Conservation (phyloP, 106 monocot species). For the Acanthochlamys bracteata region DNA sequence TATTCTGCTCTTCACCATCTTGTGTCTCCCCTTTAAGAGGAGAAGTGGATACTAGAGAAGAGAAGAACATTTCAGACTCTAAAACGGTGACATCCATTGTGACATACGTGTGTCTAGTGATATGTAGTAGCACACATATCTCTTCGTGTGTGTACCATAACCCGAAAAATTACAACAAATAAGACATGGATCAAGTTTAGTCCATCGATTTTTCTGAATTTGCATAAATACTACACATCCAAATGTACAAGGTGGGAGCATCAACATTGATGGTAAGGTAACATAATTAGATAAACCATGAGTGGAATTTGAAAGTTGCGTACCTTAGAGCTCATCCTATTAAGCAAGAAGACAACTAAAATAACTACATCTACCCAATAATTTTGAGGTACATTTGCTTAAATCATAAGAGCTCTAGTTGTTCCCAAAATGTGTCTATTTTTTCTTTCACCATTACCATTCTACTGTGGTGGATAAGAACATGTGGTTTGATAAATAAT, state of each 20-base stretch:
- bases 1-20: too few species aligned
- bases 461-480: not conserved
- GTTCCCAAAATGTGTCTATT: too few species aligned
- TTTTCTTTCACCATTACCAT: too few species aligned
- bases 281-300: not conserved
- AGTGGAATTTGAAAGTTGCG: not conserved
- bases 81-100: not conserved
- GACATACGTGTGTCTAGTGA: not conserved
- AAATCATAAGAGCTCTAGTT: too few species aligned
- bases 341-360: not conserved
- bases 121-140: conserved; percentile 1
- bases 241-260: not conserved
- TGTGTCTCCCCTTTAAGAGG: not conserved
- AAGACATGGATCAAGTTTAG: conserved; percentile 1
- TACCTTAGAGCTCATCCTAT: conserved; percentile 2
- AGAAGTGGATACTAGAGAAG: not conserved
- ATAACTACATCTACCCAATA: not conserved
- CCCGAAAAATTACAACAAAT: not conserved
- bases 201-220: too few species aligned
- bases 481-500: not conserved
- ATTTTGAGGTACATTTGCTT: not conserved
- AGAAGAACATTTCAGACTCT: not conserved
- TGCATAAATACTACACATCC: conserved; percentile 6
- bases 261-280: too few species aligned
- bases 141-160: conserved; percentile 1